A percentile compares a stretch with the other conserved stretches of the same genome.
phyloP scores from a whole-genome alignment of 805 yeast genomes.

The Myxozyma kluyveri region DNA sequence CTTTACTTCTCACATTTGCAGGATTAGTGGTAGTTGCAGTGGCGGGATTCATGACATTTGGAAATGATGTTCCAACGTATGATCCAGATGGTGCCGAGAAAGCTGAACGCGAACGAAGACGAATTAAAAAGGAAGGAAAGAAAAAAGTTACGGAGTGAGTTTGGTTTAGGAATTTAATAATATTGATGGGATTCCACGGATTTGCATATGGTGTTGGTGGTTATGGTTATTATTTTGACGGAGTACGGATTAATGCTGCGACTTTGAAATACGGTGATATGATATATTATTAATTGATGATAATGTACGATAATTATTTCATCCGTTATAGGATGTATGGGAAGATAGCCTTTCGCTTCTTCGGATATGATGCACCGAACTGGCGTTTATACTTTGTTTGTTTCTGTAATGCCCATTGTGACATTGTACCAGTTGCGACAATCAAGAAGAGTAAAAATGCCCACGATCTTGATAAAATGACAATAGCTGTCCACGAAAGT shows the following conservation, averaged over 20 bases:
- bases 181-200: too few species aligned
- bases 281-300: too few species aligned
- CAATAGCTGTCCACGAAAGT: constrained; percentile 67
- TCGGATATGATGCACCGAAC: constrained; percentile 71
- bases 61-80: constrained; percentile 9
- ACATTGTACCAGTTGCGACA: constrained; percentile 84
- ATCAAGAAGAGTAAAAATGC: constrained; percentile 62
- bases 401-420: constrained; percentile 86
- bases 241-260: background rate
- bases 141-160: too few species aligned
- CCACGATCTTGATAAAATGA: constrained; percentile 62
- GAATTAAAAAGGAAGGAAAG: background rate
- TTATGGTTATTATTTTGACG: background rate
- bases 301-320: constrained; percentile 40
- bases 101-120: background rate
- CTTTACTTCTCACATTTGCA: constrained; percentile 32
- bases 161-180: background rate
- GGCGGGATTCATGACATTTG: constrained; percentile 15
- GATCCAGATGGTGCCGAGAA: background rate
- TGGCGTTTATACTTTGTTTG: constrained; percentile 65
- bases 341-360: constrained; percentile 70
- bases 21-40: constrained; percentile 34
- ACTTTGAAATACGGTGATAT: too few species aligned
- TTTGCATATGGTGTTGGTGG: too few species aligned
- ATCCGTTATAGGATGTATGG: constrained; percentile 52